Conservation (phyloP, 768 basidiomycete species). For the Clavulina sp. region DNA sequence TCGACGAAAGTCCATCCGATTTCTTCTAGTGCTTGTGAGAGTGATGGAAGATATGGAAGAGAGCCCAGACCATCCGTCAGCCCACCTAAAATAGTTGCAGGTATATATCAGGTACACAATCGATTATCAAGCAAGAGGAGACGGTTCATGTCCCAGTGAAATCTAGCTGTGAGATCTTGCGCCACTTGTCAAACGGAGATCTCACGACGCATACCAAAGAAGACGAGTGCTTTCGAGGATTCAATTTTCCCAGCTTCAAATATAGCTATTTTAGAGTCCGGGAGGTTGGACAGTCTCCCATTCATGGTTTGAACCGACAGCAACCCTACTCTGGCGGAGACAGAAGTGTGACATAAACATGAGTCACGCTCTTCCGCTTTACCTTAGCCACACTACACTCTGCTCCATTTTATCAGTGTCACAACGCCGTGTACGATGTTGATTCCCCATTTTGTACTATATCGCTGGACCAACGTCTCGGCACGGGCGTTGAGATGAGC, state of each 20-base stretch:
- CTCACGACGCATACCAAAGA: no score
- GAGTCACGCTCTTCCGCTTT: no score
- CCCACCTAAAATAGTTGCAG: background rate
- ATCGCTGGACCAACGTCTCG: no score
- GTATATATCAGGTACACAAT: background rate
- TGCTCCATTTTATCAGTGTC: no score
- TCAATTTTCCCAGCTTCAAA: constrained; percentile 3
- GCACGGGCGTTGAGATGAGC: no score
- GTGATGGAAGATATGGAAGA: constrained; percentile 1
- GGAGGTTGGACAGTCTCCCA: background rate
- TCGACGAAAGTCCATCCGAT: constrained; percentile 1
- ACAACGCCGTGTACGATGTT: no score
- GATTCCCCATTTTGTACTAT: no score
- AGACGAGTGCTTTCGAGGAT: background rate
- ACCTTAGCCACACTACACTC: no score
- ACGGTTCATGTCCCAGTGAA: background rate
- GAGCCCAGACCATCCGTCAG: background rate
- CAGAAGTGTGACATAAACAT: no score
- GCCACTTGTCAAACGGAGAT: no score
- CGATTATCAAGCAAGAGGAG: background rate
- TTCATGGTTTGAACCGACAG: background rate
- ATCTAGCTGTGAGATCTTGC: background rate
- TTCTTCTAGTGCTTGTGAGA: background rate
- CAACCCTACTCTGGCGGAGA: no score
- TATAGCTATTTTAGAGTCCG: background rate